Percentiles rank a stretch among this genome's conserved stretches.
These are phyloP conservation scores for Trichosporon sp. DNA, from an alignment of 1,284 basidiomycete genomes.

Conservation along the genomic window DNA sequence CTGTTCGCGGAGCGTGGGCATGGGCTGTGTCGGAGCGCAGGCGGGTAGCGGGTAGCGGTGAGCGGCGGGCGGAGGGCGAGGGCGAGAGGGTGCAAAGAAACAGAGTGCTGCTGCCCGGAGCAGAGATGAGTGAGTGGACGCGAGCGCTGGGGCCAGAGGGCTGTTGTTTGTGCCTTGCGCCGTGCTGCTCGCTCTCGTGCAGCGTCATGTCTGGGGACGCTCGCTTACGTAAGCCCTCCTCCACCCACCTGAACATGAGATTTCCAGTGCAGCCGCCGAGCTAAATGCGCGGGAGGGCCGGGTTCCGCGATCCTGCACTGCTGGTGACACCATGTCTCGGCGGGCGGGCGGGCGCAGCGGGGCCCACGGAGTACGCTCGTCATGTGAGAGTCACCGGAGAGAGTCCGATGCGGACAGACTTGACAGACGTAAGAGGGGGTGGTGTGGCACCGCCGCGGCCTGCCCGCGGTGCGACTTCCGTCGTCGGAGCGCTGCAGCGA, in stretches of 20 bases:
- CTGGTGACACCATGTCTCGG: not conserved
- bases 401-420: no score
- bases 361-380: no score
- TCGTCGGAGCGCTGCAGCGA: not conserved
- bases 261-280: not conserved
- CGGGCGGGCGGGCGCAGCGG: no score
- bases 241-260: not conserved
- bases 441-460: not conserved
- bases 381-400: not conserved
- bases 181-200: not conserved
- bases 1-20: conserved; percentile 32
- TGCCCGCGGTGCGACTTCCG: not conserved
- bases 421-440: no score
- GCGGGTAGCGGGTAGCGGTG: no score
- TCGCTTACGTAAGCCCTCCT: not conserved
- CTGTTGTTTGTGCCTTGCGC: conserved; percentile 1
- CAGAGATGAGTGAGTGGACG: not conserved
- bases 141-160: not conserved
- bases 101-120: not conserved
- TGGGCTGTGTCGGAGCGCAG: not conserved
- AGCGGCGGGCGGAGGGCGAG: no score
- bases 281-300: not conserved
- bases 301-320: not conserved
- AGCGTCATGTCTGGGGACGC: not conserved
- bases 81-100: not conserved